Base-by-base conservation (phyloP, 2,329 filamentous ascomycete species). In the Eutypa lata region DNA sequence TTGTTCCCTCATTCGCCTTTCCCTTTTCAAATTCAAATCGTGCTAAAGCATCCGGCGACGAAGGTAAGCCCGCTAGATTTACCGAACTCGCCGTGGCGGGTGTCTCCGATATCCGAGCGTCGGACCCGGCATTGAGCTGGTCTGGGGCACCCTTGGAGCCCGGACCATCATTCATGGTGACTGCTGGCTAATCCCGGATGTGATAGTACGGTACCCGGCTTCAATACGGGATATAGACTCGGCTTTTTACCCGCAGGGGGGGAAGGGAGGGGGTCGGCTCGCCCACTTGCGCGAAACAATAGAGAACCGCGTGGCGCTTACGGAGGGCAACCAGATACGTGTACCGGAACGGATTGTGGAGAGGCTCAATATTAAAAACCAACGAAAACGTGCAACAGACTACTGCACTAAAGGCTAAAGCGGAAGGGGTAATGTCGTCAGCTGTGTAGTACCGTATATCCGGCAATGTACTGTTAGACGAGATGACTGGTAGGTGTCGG, bases 21-120 rank as follows among this genome's bases (percentile, higher is more conserved):
- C 86, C 87, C 0, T 83, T 78, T 71, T 92, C 88, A 67, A 96
- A 95, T 69, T 96, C 91, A 71, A 95, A 96, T 54, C 91, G 86
- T 45, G 90, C 88, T 45, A 91, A 77, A n/a, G 87, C 87, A 52
- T 72, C 56, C 18, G 67, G 61, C 13, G 76, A 75, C 3, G 77
- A 71, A 54, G 75, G 73, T 63, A 79, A 70, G n/a, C 70, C 69
- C 3, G 75, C 72, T 24, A 74, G 73, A 52, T 73, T 70, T 33
- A 72, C 65, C 44, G 70, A 64, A 37, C 56, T 56, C 50, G 64
- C 55, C 47, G 50, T 52, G 54, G 57, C 61, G 46, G 40, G 48
- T 18, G 22, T 55, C 50, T 43, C 33, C 21, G 16, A 54, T 18
- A n/a, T 50, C 22, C 22, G 46, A 14, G n/a, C 11, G 14, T n/a